Evolutionary conservation across 2,329 filamentous ascomycete species (phyloP).

Genomic region (Gnomoniopsis sp.): DNA sequence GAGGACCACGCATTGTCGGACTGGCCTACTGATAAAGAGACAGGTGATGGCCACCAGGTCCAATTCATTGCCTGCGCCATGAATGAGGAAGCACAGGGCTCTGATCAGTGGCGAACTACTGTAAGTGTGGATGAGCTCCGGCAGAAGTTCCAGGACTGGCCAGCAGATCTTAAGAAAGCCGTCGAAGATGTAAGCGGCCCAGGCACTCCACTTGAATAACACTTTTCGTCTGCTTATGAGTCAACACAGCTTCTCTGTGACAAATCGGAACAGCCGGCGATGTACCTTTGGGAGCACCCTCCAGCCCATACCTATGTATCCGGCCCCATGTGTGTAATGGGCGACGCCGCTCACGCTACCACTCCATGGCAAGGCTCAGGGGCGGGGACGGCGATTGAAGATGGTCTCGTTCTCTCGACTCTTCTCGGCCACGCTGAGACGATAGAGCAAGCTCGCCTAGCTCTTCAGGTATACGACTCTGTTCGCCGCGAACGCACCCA

Average conservation of each 20-base stretch:
- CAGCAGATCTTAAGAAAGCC: not conserved
- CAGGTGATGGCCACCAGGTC: not conserved
- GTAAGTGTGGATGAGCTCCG: not conserved
- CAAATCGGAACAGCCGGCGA: conserved; percentile 18
- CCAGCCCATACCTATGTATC: conserved; percentile 20
- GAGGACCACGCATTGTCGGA: not conserved
- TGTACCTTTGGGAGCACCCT: conserved; percentile 25
- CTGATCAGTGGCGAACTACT: not conserved
- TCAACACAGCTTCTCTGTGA: conserved; percentile 20
- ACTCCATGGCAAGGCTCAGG: conserved; percentile 2
- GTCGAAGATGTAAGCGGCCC: not conserved
- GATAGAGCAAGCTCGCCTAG: not conserved
- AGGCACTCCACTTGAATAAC: not conserved
- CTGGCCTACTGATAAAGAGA: not conserved
- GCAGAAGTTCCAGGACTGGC: not conserved
- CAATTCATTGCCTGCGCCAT: not conserved
- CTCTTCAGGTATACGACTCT: not conserved
- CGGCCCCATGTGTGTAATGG: conserved; percentile 20
- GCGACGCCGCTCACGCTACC: conserved; percentile 17
- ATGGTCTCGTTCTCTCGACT: not conserved
- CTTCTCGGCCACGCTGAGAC: not conserved
- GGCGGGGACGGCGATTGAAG: conserved; percentile 1
- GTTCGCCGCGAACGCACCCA: conserved; percentile 5
- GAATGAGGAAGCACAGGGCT: not conserved
- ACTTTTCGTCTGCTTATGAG: not conserved